These are phyloP conservation scores for Stramenopiles sp. DNA, from an alignment of 352 stramenopile genomes.

Conservation along the genomic window DNA sequence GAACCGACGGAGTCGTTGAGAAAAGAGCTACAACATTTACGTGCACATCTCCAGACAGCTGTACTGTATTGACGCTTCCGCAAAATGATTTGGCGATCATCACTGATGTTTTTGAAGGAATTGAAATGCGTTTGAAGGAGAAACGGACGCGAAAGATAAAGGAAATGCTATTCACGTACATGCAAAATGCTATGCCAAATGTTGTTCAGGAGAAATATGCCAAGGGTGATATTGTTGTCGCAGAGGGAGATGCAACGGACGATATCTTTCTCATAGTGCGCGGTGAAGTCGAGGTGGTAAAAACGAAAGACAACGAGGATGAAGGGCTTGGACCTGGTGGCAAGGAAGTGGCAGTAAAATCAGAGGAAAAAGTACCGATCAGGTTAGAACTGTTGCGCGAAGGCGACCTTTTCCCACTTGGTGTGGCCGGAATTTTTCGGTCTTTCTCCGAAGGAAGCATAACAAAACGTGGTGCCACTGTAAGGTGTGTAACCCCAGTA, in stretches of 20 bases:
- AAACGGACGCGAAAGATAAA: neutral
- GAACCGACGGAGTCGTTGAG: neutral
- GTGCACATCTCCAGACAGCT: neutral
- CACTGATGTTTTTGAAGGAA: neutral
- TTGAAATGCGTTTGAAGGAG: neutral
- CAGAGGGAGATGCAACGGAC: neutral
- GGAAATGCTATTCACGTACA: neutral
- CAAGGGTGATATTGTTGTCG: neutral
- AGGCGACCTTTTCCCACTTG: neutral
- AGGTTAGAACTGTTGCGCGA: neutral
- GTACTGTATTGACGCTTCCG: neutral
- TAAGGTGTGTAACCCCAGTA: neutral
- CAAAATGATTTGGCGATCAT: neutral
- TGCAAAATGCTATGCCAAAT: neutral
- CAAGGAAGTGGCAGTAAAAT: neutral
- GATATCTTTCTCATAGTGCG: neutral
- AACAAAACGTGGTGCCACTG: neutral
- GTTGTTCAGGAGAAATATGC: neutral
- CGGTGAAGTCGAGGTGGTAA: neutral
- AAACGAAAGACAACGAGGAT: too few relatives aligned
- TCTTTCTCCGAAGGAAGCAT: neutral
- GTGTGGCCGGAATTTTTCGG: neutral
- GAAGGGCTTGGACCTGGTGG: neutral
- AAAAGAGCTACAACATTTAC: neutral
- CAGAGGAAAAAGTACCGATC: neutral